These are phyloP conservation scores for Saksenaea vasiformis DNA, from an alignment of 371 early-diverging fungal species.

Conservation along the genomic window DNA sequence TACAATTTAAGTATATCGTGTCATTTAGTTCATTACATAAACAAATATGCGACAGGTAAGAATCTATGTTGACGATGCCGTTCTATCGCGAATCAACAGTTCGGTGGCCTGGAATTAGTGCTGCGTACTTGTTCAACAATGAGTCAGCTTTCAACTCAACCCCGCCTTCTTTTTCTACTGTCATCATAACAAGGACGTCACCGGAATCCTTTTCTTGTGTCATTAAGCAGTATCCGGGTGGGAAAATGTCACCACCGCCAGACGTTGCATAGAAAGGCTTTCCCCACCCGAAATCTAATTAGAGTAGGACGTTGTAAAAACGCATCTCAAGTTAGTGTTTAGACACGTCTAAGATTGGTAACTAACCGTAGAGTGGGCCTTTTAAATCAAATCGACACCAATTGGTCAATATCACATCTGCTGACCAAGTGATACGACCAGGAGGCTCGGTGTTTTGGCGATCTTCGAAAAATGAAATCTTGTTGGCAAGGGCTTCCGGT, in stretches of 20 bases:
- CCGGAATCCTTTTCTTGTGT: conserved; percentile 31
- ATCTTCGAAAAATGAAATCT: conserved; percentile 38
- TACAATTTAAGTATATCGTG: no score
- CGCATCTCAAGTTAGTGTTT: no score
- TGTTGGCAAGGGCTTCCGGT: conserved; percentile 34
- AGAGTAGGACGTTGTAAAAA: no score
- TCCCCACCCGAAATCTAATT: conserved; percentile 46
- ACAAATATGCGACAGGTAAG: no score
- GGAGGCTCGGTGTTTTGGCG: conserved; percentile 5
- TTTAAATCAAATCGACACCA: conserved; percentile 48
- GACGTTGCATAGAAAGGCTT: conserved; percentile 35
- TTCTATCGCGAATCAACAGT: no score
- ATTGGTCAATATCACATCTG: conserved; percentile 44
- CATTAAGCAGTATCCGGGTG: conserved; percentile 42
- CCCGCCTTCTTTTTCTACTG: conserved; percentile 34
- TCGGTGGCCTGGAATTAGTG: neutral
- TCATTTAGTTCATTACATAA: no score
- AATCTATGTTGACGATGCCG: no score
- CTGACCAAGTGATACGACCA: conserved; percentile 30
- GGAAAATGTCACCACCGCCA: conserved; percentile 25
- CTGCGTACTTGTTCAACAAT: conserved; percentile 40
- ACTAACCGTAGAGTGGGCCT: conserved; percentile 19
- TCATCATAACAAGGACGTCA: conserved; percentile 28
- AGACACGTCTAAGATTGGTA: no score
- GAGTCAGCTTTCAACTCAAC: conserved; percentile 27